Evolutionary conservation across 2,329 filamentous ascomycete species (phyloP), one percentile per base, ranked within the genome.

Genomic region (Gnomoniopsis sp.): DNA sequence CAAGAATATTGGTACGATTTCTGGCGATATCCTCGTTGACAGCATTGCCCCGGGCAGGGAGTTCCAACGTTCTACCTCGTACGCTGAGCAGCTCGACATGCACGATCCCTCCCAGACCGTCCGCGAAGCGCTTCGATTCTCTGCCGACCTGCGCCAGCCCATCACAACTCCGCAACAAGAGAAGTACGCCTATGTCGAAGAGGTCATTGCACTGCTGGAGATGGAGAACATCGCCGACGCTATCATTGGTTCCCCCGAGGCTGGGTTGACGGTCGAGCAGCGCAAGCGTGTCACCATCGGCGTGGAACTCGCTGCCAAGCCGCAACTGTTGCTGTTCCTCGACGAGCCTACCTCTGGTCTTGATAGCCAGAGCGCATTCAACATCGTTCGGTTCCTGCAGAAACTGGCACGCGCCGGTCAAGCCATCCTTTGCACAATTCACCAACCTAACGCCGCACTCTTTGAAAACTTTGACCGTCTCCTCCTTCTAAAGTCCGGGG

Each of bases 381-480:
- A 90, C 72, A 91, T 91, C 64, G 86, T 90, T 26, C 86, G 88
- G 36, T 90, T 91, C 77, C 76, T 92, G n/a, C 85, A 85, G 66
- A 91, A 91, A 74, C 81, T 91, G 6, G 86, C 88, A 52, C 79
- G 82, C n/a, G 88, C 89, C 2, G 92, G 91, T 1, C 92, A 96
- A 70, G 91, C 91, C 11, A 91, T 96, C 65, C 81, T 96, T 3
- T 96, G 91, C 75, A 96, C 92, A 0, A 96, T 96, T 63, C 92
- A 96, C 71, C 92, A 96, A 70, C 91, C 92, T 1, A 93, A 92
- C 64, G 89, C 90, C 17, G 87, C 90, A 0, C 79, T 96, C 0
- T 96, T 96, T 65, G 90, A 95, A 71, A 88, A 92, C 72, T 96
- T 96, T 64, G 91, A 96, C 69, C 84, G 91, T 14, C 80, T 96